Evolutionary conservation across 2,329 filamentous ascomycete genomes (phyloP).

Genomic region (Orbilia oligospora): DNA sequence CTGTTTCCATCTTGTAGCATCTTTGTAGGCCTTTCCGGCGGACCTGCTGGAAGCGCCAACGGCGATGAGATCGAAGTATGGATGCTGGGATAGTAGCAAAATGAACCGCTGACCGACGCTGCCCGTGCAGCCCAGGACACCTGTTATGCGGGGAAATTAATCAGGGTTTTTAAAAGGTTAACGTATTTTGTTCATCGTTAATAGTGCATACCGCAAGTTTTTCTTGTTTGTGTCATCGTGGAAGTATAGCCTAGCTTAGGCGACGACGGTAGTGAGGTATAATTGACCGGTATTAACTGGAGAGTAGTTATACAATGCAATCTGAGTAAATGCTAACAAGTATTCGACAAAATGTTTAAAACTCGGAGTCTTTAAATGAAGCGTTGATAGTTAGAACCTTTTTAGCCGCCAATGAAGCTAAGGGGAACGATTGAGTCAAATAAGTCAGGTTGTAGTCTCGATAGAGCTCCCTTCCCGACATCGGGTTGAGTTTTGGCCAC

Average conservation of each 20-base stretch:
- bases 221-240: constrained; percentile 43
- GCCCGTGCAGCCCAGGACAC: constrained; percentile 90
- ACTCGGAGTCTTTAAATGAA: constrained; percentile 6
- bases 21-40: constrained; percentile 92
- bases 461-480: constrained; percentile 50
- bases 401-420: constrained; percentile 38
- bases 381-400: constrained; percentile 10
- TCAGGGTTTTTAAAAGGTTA: constrained; percentile 8
- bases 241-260: not conserved
- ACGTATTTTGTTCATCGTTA: not conserved
- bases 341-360: constrained; percentile 9
- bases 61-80: constrained; percentile 86
- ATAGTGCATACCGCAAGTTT: constrained; percentile 52
- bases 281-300: not conserved
- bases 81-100: constrained; percentile 88
- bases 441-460: not conserved
- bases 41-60: constrained; percentile 91
- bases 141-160: constrained; percentile 65
- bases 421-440: constrained; percentile 39
- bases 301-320: not conserved
- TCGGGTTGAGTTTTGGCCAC: constrained; percentile 56
- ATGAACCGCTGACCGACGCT: constrained; percentile 97
- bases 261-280: not conserved
- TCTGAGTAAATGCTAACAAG: not conserved
- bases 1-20: constrained; percentile 97